Evolutionary conservation across 1,284 basidiomycete species (phyloP).

Genomic region (Serendipita sp.): DNA sequence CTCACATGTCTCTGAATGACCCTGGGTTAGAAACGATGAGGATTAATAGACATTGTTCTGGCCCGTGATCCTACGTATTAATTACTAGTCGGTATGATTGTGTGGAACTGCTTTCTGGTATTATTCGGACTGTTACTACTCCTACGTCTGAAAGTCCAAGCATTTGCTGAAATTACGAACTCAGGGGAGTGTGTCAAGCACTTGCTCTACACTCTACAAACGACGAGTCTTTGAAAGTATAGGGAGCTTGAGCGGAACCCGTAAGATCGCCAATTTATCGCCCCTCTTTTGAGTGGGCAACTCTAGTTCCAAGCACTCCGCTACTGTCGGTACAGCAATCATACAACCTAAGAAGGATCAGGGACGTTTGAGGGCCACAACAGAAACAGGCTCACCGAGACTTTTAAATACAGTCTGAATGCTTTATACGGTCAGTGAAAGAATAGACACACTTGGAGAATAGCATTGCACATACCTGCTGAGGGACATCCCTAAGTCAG

Average conservation of each 20-base stretch:
- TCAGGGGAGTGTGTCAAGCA: no score
- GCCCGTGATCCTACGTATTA: not conserved
- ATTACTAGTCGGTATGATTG: no score
- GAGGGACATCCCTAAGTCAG: constrained; percentile 53
- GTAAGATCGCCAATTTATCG: not conserved
- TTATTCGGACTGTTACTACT: no score
- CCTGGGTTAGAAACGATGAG: not conserved
- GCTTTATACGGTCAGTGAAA: not conserved
- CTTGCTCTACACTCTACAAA: not conserved
- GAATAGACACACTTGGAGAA: not conserved
- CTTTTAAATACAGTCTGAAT: not conserved
- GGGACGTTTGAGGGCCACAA: not conserved
- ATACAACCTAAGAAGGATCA: not conserved
- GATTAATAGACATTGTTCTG: not conserved
- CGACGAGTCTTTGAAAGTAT: not conserved
- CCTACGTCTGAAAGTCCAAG: no score
- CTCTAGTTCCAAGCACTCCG: not conserved
- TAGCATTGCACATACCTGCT: constrained; percentile 36
- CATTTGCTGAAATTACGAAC: no score
- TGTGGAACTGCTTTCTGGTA: no score
- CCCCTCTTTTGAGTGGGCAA: not conserved
- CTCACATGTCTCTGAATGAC: not conserved
- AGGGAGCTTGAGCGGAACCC: not conserved
- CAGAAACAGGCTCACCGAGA: not conserved
- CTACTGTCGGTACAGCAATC: not conserved